These are phyloP conservation scores for Botrytis galanthina DNA, from an alignment of 2,329 filamentous ascomycete species.

Conservation along the genomic window DNA sequence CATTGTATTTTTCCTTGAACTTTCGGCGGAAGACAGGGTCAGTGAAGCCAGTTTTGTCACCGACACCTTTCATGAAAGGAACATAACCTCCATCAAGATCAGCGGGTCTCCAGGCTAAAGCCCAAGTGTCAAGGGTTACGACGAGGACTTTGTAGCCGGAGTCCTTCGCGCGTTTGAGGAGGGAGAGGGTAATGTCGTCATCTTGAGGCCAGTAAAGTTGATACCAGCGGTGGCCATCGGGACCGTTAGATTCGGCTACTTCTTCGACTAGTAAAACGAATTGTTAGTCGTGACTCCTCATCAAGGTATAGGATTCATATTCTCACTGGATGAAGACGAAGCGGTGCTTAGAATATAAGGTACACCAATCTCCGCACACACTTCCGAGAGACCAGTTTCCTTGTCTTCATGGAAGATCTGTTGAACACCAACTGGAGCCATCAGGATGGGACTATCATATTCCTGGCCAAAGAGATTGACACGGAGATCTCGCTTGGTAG, in stretches of 20 bases:
- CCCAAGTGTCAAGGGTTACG: conserved; percentile 71
- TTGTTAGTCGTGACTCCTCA: not conserved
- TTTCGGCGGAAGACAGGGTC: conserved; percentile 64
- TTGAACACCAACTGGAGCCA: conserved; percentile 70
- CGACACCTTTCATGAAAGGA: conserved; percentile 58
- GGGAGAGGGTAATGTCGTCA: conserved; percentile 62
- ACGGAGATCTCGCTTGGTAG: conserved; percentile 15
- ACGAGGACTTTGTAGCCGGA: conserved; percentile 64
- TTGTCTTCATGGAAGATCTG: conserved; percentile 63
- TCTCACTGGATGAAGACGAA: conserved; percentile 38
- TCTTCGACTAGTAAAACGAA: conserved; percentile 59
- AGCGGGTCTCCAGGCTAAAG: conserved; percentile 64
- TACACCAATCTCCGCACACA: conserved; percentile 57
- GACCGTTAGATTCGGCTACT: conserved; percentile 56
- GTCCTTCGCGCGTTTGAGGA: conserved; percentile 59
- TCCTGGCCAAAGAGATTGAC: conserved; percentile 52
- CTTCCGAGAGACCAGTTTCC: conserved; percentile 62
- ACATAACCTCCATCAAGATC: conserved; percentile 64
- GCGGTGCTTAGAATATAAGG: conserved; percentile 69
- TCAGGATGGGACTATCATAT: conserved; percentile 52
- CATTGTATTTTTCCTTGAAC: conserved; percentile 52
- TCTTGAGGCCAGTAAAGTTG: conserved; percentile 73
- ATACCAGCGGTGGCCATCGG: conserved; percentile 60
- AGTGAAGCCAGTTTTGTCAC: conserved; percentile 60
- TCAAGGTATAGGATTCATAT: not conserved